Percentiles rank a stretch among this genome's conserved stretches.
Evolutionary conservation across 176 grass and related monocot genomes (phyloP).

Genomic region (Eleusine indica): DNA sequence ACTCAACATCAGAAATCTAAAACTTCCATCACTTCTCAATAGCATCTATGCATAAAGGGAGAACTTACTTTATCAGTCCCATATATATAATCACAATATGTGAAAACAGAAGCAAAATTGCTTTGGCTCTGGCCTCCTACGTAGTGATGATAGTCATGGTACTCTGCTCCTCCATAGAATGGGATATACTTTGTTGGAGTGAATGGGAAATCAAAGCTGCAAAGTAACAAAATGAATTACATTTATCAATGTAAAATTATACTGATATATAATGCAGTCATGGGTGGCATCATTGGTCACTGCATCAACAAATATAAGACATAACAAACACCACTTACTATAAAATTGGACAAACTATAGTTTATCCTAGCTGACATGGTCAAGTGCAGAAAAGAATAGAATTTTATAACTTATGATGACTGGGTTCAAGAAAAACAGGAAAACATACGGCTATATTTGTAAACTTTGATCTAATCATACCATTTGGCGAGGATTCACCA

Average conservation of each 20-base stretch:
- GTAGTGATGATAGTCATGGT: constrained; percentile 98
- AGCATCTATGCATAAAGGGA: constrained; percentile 9
- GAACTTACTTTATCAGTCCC: constrained; percentile 82
- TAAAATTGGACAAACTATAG: not conserved
- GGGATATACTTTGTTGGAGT: constrained; percentile 86
- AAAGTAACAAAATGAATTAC: constrained; percentile 18
- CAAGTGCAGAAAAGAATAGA: not conserved
- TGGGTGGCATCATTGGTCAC: not conserved
- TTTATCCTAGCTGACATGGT: constrained; percentile 2
- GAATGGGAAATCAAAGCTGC: constrained; percentile 94
- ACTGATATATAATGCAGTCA: not conserved
- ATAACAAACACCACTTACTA: not conserved
- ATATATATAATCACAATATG: constrained; percentile 93
- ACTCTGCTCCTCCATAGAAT: constrained; percentile 93
- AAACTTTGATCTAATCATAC: not conserved
- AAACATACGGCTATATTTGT: not conserved
- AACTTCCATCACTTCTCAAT: constrained; percentile 1
- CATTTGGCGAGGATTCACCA: not conserved
- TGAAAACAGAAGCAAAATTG: constrained; percentile 95
- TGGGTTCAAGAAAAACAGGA: not conserved
- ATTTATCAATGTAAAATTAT: not conserved
- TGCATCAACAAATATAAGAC: not conserved
- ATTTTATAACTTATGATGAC: not conserved
- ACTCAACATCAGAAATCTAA: constrained; percentile 27
- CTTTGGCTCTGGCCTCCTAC: constrained; percentile 89